Evolutionary conservation across 768 basidiomycete genomes (phyloP), one percentile per base, ranked within the genome.

Genomic region (Pulveroboletus ravenelii): DNA sequence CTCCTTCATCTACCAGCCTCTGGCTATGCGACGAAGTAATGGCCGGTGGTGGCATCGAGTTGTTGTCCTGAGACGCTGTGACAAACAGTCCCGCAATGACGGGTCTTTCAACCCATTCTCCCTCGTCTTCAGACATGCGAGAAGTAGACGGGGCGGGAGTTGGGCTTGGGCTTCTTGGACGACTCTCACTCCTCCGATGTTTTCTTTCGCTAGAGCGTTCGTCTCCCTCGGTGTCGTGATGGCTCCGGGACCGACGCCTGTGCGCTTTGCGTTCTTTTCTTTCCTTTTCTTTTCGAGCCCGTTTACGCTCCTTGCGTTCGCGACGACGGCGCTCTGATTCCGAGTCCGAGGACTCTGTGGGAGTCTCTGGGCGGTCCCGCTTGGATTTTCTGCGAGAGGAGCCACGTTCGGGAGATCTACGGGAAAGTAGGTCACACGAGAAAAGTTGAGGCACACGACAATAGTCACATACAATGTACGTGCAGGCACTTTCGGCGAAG

Each of bases 91-190:
- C 53, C 10, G 62, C 55, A 12, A 61, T 61, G 9, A 66, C 61
- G 3, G 73, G 69, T 57, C 83, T 85, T 63, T 85, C 83, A 42
- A 85, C 80, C 87, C 87, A 87, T 45, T 82, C 78, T n/a, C 78
- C 80, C 17, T 79, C 78, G 12, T 77, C 78, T 17, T 75, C 72
- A 12, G 70, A 71, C 31, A 36, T 52, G 27, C 47, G 55, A 42
- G 56, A 8, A 12, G 61, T 57, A 1, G 66, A 69, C 0, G 66
- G 73, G 25, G 65, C 61, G 5, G 62, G 69, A 31, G 64, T 67
- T 23, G 66, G 69, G 36, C 67, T 72, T 18, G 64, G 64, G 44
- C 63, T 62, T 17, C 63, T 65, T 32, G 61, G 64, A n/a, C 60
- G 65, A 53, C 72, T 74, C 44, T 56, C 56, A 62, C 55, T 64